Base-by-base conservation (phyloP, 2,329 filamentous ascomycete species). In the Dothistroma septosporum region DNA sequence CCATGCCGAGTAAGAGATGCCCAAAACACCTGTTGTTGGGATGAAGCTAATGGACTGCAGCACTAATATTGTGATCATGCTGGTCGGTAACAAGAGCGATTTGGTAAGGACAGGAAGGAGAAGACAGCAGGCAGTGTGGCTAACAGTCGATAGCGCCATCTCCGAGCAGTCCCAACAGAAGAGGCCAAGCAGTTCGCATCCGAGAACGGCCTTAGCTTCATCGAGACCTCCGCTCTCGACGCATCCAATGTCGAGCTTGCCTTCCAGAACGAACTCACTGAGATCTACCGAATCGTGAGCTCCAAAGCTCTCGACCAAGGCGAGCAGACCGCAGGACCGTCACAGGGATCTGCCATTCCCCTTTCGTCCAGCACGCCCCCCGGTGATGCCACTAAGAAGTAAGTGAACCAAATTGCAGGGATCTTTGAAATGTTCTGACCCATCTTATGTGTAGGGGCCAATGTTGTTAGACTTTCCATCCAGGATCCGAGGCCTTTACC, bases 51-150 rank as follows among this genome's bases (percentile, higher is more conserved):
- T n/a, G n/a, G n/a, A n/a, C n/a, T n/a, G n/a, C n/a, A 44, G 37
- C n/a, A n/a, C n/a, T n/a, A n/a, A n/a, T n/a, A n/a, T n/a, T n/a
- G 24, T 99, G 73, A 99, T 99, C 77, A 99, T 99, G 94, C 83
- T 99, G 73, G 94, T 97, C 59, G 94, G 94, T 78, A 99, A 99
- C 87, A 99, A 99, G 89, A 97, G 92, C 79, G 94, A 99, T 96
- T 89, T 97, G 88, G 41, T 44, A 44, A 44, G 35, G 41, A 44
- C 4, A 44, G 9, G n/a, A 9, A 7, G 14, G n/a, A 8, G n/a
- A n/a, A 44, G 2, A 9, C 41, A n/a, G 41, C 6, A 44, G n/a
- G n/a, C 5, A 19, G 16, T 19, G 10, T 6, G 2, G 41, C 41
- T 44, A n/a, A 44, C n/a, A 44, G 19, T 16, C 5, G 41, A 44